Conservation (phyloP, 2,329 filamentous ascomycete species). For the Nigrospora osmanthi region DNA sequence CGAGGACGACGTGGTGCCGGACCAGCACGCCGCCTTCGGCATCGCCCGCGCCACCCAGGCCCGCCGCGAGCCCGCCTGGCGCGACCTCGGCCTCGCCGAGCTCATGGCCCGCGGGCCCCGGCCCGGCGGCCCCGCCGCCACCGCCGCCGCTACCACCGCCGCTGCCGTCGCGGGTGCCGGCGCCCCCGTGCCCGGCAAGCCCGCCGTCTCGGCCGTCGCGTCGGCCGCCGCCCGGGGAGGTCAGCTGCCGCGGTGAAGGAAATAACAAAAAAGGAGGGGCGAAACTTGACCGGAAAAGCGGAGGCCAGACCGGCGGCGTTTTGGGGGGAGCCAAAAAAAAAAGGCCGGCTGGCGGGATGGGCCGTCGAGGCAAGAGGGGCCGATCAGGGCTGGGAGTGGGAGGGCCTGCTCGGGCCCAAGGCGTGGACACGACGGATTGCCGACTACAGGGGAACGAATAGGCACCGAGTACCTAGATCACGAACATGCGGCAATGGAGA, state of each 20-base stretch:
- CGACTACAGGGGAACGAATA: too few relatives aligned
- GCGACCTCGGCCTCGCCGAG: constrained; percentile 65
- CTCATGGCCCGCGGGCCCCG: constrained; percentile 58
- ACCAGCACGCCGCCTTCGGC: constrained; percentile 82
- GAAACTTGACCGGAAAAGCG: not conserved
- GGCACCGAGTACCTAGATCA: too few relatives aligned
- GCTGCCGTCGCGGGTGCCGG: constrained; percentile 2
- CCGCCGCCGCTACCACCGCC: not conserved
- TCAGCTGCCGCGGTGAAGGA: constrained; percentile 22
- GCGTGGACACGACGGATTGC: too few relatives aligned
- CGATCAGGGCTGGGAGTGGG: too few relatives aligned
- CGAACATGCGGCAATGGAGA: too few relatives aligned
- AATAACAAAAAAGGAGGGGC: too few relatives aligned
- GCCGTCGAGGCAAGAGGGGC: too few relatives aligned
- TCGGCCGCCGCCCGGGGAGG: not conserved
- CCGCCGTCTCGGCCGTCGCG: not conserved
- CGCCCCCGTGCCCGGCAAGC: not conserved
- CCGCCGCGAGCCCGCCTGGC: constrained; percentile 66
- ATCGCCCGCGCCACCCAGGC: constrained; percentile 74
- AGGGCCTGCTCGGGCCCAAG: too few relatives aligned
- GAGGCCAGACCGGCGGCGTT: too few relatives aligned
- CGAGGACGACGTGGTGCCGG: constrained; percentile 80
- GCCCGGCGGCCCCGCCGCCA: constrained; percentile 1
- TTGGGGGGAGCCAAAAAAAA: too few relatives aligned
- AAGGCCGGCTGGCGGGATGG: too few relatives aligned